Conservation (phyloP, 2,329 filamentous ascomycete species). For the Sphaerostilbella broomeana region DNA sequence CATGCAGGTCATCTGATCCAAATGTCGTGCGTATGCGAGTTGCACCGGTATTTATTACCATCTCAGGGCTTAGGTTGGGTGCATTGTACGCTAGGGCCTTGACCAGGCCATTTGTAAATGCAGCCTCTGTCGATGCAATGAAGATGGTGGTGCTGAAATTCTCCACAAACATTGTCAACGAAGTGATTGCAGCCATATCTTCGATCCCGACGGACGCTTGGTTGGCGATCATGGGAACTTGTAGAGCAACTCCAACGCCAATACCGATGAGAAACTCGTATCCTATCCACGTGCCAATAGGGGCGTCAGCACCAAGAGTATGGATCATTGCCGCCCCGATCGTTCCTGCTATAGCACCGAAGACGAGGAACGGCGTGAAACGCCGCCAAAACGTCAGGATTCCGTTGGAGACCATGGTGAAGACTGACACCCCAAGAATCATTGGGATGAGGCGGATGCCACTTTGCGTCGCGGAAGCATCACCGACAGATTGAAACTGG, state of each 20-base stretch:
- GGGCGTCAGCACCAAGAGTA: no score
- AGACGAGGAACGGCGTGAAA: no score
- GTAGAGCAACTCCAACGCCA: slow-evolving; percentile 36
- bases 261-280: slow-evolving; percentile 38
- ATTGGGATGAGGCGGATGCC: slow-evolving; percentile 19
- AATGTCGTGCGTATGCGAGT: no score
- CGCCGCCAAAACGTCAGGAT: no score
- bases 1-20: no score
- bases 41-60: slow-evolving; percentile 11
- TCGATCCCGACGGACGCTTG: slow-evolving; percentile 11
- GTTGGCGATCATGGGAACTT: slow-evolving; percentile 18
- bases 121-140: slow-evolving; percentile 10
- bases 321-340: no score
- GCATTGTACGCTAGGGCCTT: slow-evolving; percentile 9
- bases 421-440: slow-evolving; percentile 16
- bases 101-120: slow-evolving; percentile 9
- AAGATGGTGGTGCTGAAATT: slow-evolving; percentile 10
- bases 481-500: slow-evolving; percentile 36
- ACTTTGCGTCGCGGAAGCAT: slow-evolving; percentile 26
- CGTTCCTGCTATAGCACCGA: no score
- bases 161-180: slow-evolving; percentile 9
- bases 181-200: slow-evolving; percentile 13
- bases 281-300: slow-evolving; percentile 35
- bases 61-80: slow-evolving; percentile 4
- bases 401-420: no score